A percentile compares a stretch with the other conserved stretches of the same genome.
Conservation (phyloP, 1,139 yeast genomes). For the Yamadazyma aaseri region DNA sequence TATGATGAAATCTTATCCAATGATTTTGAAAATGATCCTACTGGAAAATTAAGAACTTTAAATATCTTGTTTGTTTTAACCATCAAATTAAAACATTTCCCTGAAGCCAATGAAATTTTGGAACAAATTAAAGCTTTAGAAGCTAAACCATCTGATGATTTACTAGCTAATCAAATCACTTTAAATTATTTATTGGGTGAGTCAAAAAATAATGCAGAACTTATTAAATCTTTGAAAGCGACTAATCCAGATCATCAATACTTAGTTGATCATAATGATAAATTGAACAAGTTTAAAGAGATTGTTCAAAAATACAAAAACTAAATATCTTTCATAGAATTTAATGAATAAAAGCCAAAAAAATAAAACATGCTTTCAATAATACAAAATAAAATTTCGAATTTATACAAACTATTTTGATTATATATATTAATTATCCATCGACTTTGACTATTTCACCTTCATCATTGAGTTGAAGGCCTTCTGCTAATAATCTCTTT, state of each 20-base stretch:
- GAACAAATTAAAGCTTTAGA: conserved; percentile 40
- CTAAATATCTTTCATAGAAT: too few species aligned
- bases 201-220: conserved; percentile 40
- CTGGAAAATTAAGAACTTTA: conserved; percentile 37
- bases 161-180: conserved; percentile 58
- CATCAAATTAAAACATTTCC: conserved; percentile 43
- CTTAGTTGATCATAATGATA: conserved; percentile 50
- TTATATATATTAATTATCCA: conserved; percentile 5
- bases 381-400: too few species aligned
- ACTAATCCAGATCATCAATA: conserved; percentile 51
- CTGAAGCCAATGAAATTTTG: conserved; percentile 48
- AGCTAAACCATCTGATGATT: conserved; percentile 44
- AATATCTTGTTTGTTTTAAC: conserved; percentile 42
- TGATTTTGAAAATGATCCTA: conserved; percentile 41
- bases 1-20: conserved; percentile 67
- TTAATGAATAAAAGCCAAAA: neutral
- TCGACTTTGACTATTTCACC: conserved; percentile 40
- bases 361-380: neutral
- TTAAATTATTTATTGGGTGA: conserved; percentile 49
- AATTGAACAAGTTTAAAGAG: conserved; percentile 54
- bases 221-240: conserved; percentile 38
- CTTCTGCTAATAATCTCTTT: conserved; percentile 64
- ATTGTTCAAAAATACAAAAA: conserved; percentile 52
- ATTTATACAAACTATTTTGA: neutral
- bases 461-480: conserved; percentile 41